Evolutionary conservation across 768 basidiomycete genomes (phyloP).

Genomic region (Atractiella rhizophila): DNA sequence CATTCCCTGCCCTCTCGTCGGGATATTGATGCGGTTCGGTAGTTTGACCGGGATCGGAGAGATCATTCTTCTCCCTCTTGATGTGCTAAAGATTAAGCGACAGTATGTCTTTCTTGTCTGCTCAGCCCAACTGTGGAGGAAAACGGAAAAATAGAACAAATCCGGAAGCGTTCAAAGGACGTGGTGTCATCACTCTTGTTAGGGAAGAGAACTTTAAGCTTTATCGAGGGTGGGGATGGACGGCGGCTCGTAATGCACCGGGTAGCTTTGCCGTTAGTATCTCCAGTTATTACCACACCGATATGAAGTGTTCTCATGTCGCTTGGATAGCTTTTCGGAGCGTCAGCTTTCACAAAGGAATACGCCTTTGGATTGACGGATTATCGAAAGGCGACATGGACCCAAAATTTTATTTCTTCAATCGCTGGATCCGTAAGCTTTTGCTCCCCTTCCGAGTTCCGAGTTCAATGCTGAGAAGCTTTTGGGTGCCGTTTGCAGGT

Average conservation of each 20-base stretch:
- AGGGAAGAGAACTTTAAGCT: slow-evolving; percentile 71
- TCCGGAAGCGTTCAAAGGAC: slow-evolving; percentile 89
- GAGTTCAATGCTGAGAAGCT: not conserved
- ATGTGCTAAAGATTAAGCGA: slow-evolving; percentile 92
- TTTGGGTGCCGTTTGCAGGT: slow-evolving; percentile 22
- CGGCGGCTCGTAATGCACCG: slow-evolving; percentile 75
- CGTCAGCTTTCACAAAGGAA: slow-evolving; percentile 81
- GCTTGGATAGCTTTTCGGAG: slow-evolving; percentile 59
- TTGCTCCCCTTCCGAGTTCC: not conserved
- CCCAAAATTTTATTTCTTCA: slow-evolving; percentile 87
- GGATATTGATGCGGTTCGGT: not conserved
- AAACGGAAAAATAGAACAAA: slow-evolving; percentile 27
- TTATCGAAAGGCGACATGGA: slow-evolving; percentile 86
- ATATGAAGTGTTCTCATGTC: not conserved
- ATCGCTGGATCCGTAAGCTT: slow-evolving; percentile 44
- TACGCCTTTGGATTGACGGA: slow-evolving; percentile 68
- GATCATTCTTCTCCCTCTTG: slow-evolving; percentile 89
- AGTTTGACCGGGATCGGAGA: slow-evolving; percentile 65
- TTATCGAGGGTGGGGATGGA: slow-evolving; percentile 98
- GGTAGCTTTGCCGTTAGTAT: slow-evolving; percentile 71
- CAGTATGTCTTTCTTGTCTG: slow-evolving; percentile 31
- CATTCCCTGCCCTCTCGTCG: not conserved
- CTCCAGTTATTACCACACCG: not conserved
- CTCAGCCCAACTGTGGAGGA: too few species aligned
- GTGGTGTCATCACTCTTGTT: slow-evolving; percentile 68